These are phyloP conservation scores for Cairneyella variabilis DNA, from an alignment of 495 filamentous ascomycete genomes.

Conservation along the genomic window DNA sequence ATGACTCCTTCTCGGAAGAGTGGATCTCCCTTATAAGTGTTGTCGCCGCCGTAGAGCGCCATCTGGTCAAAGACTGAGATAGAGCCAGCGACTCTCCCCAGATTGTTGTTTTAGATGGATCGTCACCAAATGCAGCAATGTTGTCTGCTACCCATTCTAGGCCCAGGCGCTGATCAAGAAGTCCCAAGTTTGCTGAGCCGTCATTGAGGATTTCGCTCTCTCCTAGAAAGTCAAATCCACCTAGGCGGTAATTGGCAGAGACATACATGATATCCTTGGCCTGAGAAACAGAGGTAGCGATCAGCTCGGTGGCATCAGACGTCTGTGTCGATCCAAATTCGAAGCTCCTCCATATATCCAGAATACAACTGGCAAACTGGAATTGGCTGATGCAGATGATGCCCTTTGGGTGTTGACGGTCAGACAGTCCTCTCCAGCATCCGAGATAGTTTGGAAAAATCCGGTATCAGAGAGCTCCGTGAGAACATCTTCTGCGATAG, in stretches of 20 bases:
- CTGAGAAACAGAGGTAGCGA: slow-evolving; percentile 46
- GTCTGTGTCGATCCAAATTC: slow-evolving; percentile 53
- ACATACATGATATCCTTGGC: slow-evolving; percentile 61
- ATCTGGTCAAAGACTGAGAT: slow-evolving; percentile 71
- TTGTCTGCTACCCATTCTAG: slow-evolving; percentile 46
- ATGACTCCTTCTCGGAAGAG: slow-evolving; percentile 61
- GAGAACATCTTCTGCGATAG: slow-evolving; percentile 40
- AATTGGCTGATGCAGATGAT: slow-evolving; percentile 31
- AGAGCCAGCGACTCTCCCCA: slow-evolving; percentile 35
- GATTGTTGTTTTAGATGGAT: slow-evolving; percentile 36
- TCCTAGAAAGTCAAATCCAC: slow-evolving; percentile 55
- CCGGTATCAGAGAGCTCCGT: slow-evolving; percentile 49
- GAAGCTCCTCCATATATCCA: slow-evolving; percentile 69
- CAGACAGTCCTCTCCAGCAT: slow-evolving; percentile 60
- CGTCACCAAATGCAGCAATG: slow-evolving; percentile 36
- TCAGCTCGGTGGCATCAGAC: slow-evolving; percentile 48
- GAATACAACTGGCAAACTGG: slow-evolving; percentile 55
- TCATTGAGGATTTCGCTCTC: slow-evolving; percentile 63
- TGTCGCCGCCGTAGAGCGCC: slow-evolving; percentile 62
- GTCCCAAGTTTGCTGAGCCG: slow-evolving; percentile 47
- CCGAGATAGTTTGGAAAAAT: slow-evolving; percentile 44
- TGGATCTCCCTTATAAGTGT: slow-evolving; percentile 63
- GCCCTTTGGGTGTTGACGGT: slow-evolving; percentile 62
- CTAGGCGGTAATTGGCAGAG: slow-evolving; percentile 58
- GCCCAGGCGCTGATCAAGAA: slow-evolving; percentile 38